Evolutionary conservation across 345 rosid genomes (phyloP).

Genomic region (Linum usitatissimum): DNA sequence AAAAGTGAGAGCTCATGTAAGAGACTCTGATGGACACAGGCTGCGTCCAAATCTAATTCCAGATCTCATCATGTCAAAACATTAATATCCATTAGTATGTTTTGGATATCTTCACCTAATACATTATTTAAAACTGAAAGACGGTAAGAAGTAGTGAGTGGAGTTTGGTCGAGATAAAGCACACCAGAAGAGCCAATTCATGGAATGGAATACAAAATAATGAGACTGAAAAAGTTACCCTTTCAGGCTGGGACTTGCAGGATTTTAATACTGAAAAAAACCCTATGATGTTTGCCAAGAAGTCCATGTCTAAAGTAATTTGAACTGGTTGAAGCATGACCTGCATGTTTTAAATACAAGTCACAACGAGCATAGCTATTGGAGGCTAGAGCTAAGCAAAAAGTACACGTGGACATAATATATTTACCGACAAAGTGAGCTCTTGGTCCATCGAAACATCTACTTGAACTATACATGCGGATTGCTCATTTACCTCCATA

Average conservation of each 20-base stretch:
- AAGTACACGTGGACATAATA: conserved; percentile 14
- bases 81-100: background rate
- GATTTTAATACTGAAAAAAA: conserved; percentile 40
- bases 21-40: too few species aligned
- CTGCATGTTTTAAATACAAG: conserved; percentile 27
- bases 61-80: background rate
- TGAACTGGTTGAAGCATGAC: conserved; percentile 54
- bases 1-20: too few species aligned
- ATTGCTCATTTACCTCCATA: conserved; percentile 27
- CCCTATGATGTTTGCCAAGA: conserved; percentile 30
- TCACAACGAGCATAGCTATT: background rate
- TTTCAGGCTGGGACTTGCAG: conserved; percentile 56
- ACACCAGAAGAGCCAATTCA: background rate
- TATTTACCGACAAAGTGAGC: conserved; percentile 50
- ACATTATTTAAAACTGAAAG: background rate
- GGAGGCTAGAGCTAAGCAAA: conserved; percentile 12
- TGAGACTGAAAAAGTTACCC: conserved; percentile 43
- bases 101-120: background rate
- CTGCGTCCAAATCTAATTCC: background rate
- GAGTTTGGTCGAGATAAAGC: conserved; percentile 6
- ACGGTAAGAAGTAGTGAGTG: background rate
- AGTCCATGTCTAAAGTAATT: conserved; percentile 41
- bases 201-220: background rate
- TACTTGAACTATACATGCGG: conserved; percentile 41
- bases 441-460: conserved; percentile 43